Evolutionary conservation across 1,284 basidiomycete species (phyloP).

Genomic region (Schizopora paradoxa): DNA sequence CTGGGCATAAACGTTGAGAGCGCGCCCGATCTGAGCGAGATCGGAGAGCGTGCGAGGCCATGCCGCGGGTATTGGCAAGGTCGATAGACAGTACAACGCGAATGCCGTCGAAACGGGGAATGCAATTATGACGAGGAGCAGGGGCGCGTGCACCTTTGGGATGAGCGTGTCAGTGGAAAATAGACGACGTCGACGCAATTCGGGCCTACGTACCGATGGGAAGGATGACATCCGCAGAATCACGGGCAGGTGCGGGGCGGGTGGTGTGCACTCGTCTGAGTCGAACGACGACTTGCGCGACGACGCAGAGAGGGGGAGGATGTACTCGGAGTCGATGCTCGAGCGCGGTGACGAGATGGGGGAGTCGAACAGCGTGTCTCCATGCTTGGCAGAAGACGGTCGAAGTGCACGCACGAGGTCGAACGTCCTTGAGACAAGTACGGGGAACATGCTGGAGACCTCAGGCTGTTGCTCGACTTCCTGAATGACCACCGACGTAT

Average conservation of each 20-base stretch:
- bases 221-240: slow-evolving; percentile 33
- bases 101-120: slow-evolving; percentile 58
- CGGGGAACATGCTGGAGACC: slow-evolving; percentile 41
- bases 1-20: slow-evolving; percentile 71
- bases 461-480: too few relatives aligned
- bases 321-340: slow-evolving; percentile 43
- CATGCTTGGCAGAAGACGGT: slow-evolving; percentile 28
- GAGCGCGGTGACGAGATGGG: slow-evolving; percentile 47
- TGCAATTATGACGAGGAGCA: slow-evolving; percentile 60
- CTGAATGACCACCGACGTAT: too few relatives aligned
- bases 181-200: slow-evolving; percentile 21
- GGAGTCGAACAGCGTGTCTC: slow-evolving; percentile 26
- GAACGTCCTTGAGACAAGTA: slow-evolving; percentile 45
- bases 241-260: slow-evolving; percentile 25
- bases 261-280: slow-evolving; percentile 36
- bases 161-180: slow-evolving; percentile 20
- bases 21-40: slow-evolving; percentile 65
- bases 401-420: slow-evolving; percentile 42
- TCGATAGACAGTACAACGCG: slow-evolving; percentile 45
- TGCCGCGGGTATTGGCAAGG: slow-evolving; percentile 65
- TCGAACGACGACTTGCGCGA: slow-evolving; percentile 51
- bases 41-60: slow-evolving; percentile 74
- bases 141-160: slow-evolving; percentile 52
- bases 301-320: slow-evolving; percentile 67
- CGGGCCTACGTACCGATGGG: slow-evolving; percentile 38